Evolutionary conservation across 2,329 filamentous ascomycete genomes (phyloP).

Genomic region (Xylaria sp.): DNA sequence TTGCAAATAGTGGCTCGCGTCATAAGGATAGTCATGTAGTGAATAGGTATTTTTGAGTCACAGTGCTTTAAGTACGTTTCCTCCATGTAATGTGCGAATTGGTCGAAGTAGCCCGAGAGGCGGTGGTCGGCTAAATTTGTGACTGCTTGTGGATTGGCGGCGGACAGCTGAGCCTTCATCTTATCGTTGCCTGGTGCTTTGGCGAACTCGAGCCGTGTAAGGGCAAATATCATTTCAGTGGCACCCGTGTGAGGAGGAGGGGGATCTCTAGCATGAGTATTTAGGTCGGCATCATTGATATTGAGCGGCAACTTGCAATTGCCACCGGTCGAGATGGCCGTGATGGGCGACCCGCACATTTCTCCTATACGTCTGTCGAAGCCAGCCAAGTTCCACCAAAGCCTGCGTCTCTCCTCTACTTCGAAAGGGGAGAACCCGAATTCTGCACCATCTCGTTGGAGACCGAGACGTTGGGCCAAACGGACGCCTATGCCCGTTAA

Average conservation of each 20-base stretch:
- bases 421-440: conserved; percentile 67
- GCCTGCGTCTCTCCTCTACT: conserved; percentile 73
- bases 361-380: conserved; percentile 77
- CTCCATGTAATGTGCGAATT: conserved; percentile 65
- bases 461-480: conserved; percentile 73
- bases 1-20: conserved; percentile 66
- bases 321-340: conserved; percentile 62
- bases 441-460: conserved; percentile 70
- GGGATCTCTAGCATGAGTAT: conserved; percentile 65
- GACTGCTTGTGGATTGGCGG: conserved; percentile 55
- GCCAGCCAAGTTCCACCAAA: conserved; percentile 78
- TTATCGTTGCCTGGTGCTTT: conserved; percentile 63
- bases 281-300: conserved; percentile 69
- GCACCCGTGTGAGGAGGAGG: conserved; percentile 61
- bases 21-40: conserved; percentile 68
- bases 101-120: conserved; percentile 61
- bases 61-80: conserved; percentile 65
- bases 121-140: conserved; percentile 62
- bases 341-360: conserved; percentile 68
- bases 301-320: conserved; percentile 69
- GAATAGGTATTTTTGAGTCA: conserved; percentile 67
- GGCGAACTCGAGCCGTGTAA: conserved; percentile 66
- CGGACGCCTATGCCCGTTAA: conserved; percentile 73
- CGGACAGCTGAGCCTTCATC: conserved; percentile 49
- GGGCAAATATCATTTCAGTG: conserved; percentile 69